Conservation (phyloP, 2,329 filamentous ascomycete species). For the Rutstroemia sp. region DNA sequence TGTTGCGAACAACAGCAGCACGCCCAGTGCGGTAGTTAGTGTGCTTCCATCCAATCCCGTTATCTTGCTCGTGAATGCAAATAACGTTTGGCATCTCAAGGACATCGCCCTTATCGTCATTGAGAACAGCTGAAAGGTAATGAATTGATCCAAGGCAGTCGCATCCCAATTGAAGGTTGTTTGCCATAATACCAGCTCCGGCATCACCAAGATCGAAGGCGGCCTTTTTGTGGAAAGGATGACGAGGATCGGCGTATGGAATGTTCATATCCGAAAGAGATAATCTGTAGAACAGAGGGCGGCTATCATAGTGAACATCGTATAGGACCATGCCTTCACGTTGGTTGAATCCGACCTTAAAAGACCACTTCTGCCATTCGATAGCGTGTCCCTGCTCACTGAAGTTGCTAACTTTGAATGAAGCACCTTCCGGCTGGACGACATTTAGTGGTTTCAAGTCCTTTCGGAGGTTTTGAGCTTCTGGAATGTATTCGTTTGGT, state of each 20-base stretch:
- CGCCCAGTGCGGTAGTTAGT: slow-evolving; percentile 60
- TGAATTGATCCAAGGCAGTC: slow-evolving; percentile 65
- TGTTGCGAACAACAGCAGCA: slow-evolving; percentile 54
- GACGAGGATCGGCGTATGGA: slow-evolving; percentile 54
- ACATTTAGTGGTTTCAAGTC: slow-evolving; percentile 59
- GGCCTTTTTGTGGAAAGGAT: slow-evolving; percentile 61
- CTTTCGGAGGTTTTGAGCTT: slow-evolving; percentile 50
- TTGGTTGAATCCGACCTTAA: slow-evolving; percentile 54
- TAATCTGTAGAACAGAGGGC: slow-evolving; percentile 60
- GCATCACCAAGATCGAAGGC: slow-evolving; percentile 65
- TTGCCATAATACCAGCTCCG: slow-evolving; percentile 59
- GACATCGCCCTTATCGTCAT: slow-evolving; percentile 51
- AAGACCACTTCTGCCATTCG: slow-evolving; percentile 60
- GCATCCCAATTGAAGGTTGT: slow-evolving; percentile 62
- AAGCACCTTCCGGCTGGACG: slow-evolving; percentile 56
- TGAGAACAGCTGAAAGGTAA: slow-evolving; percentile 53
- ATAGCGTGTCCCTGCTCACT: slow-evolving; percentile 47
- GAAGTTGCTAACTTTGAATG: slow-evolving; percentile 45
- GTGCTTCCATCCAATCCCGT: slow-evolving; percentile 61
- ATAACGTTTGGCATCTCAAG: slow-evolving; percentile 57
- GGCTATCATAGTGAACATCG: slow-evolving; percentile 54
- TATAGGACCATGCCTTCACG: slow-evolving; percentile 62
- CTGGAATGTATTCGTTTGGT: slow-evolving; percentile 57
- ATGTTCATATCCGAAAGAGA: slow-evolving; percentile 58
- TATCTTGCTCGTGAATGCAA: slow-evolving; percentile 65